Percentiles rank a stretch among this genome's conserved stretches.
Conservation (phyloP, 1,284 basidiomycete genomes). For the Heterobasidion irregulare region DNA sequence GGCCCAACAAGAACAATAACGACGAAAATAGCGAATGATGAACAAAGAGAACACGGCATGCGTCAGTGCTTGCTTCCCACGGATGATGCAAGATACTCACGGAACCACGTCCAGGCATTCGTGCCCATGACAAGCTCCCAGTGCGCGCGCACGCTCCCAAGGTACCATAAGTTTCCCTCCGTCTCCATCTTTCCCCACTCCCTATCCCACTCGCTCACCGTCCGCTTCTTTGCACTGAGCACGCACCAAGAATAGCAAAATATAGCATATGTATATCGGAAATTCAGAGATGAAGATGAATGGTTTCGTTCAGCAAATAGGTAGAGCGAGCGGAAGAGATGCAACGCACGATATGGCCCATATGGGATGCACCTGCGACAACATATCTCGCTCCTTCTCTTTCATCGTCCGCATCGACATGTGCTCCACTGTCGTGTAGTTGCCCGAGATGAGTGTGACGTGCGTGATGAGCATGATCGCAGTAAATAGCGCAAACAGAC, state of each 20-base stretch:
- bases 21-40: background rate
- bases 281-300: background rate
- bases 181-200: slow-evolving; percentile 69
- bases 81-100: slow-evolving; percentile 35
- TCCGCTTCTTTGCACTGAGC: slow-evolving; percentile 32
- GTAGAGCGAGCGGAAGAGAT: background rate
- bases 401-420: slow-evolving; percentile 46
- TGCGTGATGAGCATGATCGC: slow-evolving; percentile 50
- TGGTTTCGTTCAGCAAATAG: background rate
- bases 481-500: slow-evolving; percentile 69
- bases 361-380: slow-evolving; percentile 37
- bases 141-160: slow-evolving; percentile 48
- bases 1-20: background rate
- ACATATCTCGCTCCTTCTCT: slow-evolving; percentile 47
- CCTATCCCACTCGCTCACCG: slow-evolving; percentile 50
- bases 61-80: background rate
- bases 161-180: slow-evolving; percentile 86
- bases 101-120: slow-evolving; percentile 57
- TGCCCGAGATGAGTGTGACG: slow-evolving; percentile 47
- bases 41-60: background rate
- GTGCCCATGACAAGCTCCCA: slow-evolving; percentile 77
- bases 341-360: slow-evolving; percentile 41
- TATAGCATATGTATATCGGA: background rate
- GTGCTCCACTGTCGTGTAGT: slow-evolving; percentile 77
- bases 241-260: background rate